Percentiles rank a stretch among this genome's conserved stretches.
Evolutionary conservation across 176 grass and related monocot species (phyloP).

Genomic region (Carex parvula): DNA sequence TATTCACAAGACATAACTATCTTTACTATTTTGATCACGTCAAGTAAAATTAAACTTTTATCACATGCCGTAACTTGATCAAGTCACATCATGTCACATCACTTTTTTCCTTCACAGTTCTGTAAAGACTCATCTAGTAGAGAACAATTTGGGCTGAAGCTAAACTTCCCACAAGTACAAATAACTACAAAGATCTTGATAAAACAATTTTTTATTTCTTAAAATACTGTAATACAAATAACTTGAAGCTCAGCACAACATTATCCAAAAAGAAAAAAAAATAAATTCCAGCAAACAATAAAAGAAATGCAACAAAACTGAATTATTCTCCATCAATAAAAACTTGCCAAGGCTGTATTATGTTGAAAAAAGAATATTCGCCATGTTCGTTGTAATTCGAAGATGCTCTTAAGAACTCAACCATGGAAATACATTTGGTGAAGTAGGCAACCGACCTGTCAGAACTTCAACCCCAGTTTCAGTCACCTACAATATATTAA

Average conservation of each 20-base stretch:
- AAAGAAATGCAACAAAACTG: slow-evolving; percentile 16
- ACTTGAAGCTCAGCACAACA: slow-evolving; percentile 10
- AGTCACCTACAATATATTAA: slow-evolving; percentile 52
- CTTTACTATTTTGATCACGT: too few relatives aligned
- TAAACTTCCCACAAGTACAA: background rate
- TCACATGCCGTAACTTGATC: too few relatives aligned
- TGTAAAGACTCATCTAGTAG: background rate
- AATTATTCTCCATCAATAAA: background rate
- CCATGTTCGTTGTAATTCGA: background rate
- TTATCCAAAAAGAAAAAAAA: background rate
- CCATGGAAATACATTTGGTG: slow-evolving; percentile 85
- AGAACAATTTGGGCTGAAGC: too few relatives aligned
- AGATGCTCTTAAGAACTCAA: slow-evolving; percentile 46
- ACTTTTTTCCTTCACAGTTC: too few relatives aligned
- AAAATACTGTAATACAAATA: background rate
- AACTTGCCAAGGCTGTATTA: background rate
- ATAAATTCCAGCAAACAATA: background rate
- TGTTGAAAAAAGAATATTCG: background rate
- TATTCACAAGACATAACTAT: too few relatives aligned
- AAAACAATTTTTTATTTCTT: background rate
- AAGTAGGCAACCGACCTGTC: slow-evolving; percentile 68
- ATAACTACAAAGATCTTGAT: background rate
- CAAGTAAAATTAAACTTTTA: too few relatives aligned
- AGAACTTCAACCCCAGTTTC: slow-evolving; percentile 85
- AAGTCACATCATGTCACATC: too few relatives aligned